Conservation (phyloP, 2,329 filamentous ascomycete species). For the Plenodomus tracheiphilus region DNA sequence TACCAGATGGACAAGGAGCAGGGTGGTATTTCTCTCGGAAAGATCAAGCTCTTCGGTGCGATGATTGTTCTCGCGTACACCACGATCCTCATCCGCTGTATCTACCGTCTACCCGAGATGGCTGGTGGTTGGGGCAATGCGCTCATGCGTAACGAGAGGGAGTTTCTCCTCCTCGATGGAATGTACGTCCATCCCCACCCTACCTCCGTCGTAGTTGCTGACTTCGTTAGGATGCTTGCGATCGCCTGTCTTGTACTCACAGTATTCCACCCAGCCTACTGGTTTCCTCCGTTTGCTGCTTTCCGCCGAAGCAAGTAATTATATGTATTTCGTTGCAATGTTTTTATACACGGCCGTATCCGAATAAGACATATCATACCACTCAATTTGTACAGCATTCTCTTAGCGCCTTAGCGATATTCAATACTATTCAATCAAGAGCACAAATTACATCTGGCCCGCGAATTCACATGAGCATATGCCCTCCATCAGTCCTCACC, state of each 20-base stretch:
- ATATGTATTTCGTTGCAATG: neutral
- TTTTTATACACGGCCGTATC: neutral
- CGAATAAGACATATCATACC: neutral
- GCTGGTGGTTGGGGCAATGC: conserved; percentile 48
- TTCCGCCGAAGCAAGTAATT: conserved; percentile 21
- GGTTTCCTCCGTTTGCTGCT: conserved; percentile 32
- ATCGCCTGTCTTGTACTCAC: conserved; percentile 31
- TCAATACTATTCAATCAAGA: too few relatives aligned
- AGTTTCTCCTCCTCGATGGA: conserved; percentile 55
- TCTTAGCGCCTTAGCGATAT: conserved; percentile 8
- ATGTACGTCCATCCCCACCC: conserved; percentile 20
- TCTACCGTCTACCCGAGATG: conserved; percentile 53
- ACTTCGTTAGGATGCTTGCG: conserved; percentile 26
- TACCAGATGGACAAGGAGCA: conserved; percentile 28
- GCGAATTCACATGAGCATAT: conserved; percentile 13
- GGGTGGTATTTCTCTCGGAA: conserved; percentile 16
- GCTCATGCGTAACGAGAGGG: conserved; percentile 51
- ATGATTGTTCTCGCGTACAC: conserved; percentile 44
- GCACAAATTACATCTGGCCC: too few relatives aligned
- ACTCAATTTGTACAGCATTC: neutral
- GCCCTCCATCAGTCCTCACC: conserved; percentile 49
- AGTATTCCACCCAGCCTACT: conserved; percentile 30
- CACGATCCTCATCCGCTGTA: conserved; percentile 51
- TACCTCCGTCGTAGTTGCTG: neutral
- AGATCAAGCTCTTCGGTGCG: conserved; percentile 25